Conservation (phyloP, 768 basidiomycete genomes). For the Boletus sensibilis region DNA sequence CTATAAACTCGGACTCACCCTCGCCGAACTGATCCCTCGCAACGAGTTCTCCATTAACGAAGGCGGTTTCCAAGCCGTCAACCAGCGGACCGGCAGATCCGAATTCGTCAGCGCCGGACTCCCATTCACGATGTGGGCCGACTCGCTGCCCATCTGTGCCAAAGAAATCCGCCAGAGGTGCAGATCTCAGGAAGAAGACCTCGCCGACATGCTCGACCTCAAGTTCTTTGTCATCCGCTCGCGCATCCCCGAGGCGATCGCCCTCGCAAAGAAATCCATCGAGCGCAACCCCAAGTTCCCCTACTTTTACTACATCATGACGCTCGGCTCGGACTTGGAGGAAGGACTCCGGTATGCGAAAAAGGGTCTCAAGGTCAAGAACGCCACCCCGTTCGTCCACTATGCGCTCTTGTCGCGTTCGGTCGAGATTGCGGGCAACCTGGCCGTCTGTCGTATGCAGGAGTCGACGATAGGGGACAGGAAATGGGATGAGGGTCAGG, state of each 20-base stretch:
- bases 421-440: constrained; percentile 56
- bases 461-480: constrained; percentile 40
- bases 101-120: constrained; percentile 48
- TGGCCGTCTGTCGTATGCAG: constrained; percentile 51
- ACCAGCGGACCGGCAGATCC: constrained; percentile 41
- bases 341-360: constrained; percentile 61
- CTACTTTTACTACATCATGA: constrained; percentile 65
- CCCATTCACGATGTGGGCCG: constrained; percentile 59
- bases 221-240: constrained; percentile 54
- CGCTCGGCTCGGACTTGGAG: constrained; percentile 46
- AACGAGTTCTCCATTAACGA: constrained; percentile 63
- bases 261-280: constrained; percentile 45
- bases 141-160: constrained; percentile 60
- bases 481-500: constrained; percentile 59
- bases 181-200: constrained; percentile 43
- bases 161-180: constrained; percentile 49
- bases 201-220: constrained; percentile 65
- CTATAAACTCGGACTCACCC: constrained; percentile 47
- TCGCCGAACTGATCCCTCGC: constrained; percentile 49
- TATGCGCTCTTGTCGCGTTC: constrained; percentile 61
- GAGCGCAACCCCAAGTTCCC: constrained; percentile 56
- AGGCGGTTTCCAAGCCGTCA: constrained; percentile 50
- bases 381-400: constrained; percentile 53
- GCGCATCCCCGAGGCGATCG: constrained; percentile 48
- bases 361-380: constrained; percentile 60